Conservation (phyloP, 2,329 filamentous ascomycete species). For the Plenodomus biglobosus region DNA sequence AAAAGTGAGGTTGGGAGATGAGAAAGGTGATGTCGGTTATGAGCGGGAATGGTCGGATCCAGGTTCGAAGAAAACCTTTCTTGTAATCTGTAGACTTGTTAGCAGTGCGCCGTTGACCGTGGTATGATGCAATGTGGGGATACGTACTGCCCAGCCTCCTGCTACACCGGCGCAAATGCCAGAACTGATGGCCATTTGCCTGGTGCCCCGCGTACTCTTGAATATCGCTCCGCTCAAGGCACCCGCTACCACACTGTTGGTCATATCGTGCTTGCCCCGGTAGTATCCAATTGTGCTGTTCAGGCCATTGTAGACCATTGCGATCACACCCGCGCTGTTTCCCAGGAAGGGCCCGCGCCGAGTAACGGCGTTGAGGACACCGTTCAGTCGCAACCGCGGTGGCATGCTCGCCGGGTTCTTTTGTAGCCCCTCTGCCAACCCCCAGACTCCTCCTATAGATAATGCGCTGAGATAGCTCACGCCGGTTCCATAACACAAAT, state of each 20-base stretch:
- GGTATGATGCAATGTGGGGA: neutral
- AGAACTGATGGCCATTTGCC: slow-evolving; percentile 93
- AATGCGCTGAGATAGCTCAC: slow-evolving; percentile 90
- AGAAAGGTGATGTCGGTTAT: slow-evolving; percentile 1
- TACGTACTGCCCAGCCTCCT: slow-evolving; percentile 77
- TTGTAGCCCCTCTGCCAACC: slow-evolving; percentile 83
- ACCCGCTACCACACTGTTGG: slow-evolving; percentile 85
- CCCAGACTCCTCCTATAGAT: slow-evolving; percentile 85
- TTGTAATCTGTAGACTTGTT: slow-evolving; percentile 20
- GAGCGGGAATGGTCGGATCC: slow-evolving; percentile 9
- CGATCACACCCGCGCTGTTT: slow-evolving; percentile 93
- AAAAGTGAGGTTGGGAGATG: slow-evolving; percentile 3
- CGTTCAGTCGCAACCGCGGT: slow-evolving; percentile 90
- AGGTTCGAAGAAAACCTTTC: slow-evolving; percentile 32
- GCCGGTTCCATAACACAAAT: slow-evolving; percentile 96
- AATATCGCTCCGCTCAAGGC: slow-evolving; percentile 90
- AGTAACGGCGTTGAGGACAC: slow-evolving; percentile 91
- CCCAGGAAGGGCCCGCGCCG: slow-evolving; percentile 90
- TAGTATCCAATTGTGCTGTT: slow-evolving; percentile 47
- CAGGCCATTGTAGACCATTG: slow-evolving; percentile 90
- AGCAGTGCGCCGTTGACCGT: neutral
- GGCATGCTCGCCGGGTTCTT: slow-evolving; percentile 70
- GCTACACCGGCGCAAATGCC: slow-evolving; percentile 85
- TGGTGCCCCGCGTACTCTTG: slow-evolving; percentile 87
- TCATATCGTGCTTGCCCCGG: slow-evolving; percentile 62